Base-by-base conservation (phyloP, 257 asterid genomes). In the Mentha longifolia region DNA sequence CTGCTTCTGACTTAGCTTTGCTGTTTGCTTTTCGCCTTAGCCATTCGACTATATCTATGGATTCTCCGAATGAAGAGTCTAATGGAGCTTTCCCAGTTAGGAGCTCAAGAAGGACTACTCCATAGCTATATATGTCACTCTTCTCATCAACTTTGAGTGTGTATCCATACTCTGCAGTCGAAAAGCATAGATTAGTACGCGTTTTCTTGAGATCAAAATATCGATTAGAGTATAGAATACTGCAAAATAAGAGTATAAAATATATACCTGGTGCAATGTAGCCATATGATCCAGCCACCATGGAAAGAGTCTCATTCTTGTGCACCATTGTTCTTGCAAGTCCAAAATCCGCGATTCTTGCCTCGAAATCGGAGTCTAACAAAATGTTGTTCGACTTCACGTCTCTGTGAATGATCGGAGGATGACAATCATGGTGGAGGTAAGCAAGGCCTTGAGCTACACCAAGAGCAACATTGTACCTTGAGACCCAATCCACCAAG, bases 241-340 rank as follows among this genome's bases (percentile, higher is more conserved):
- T 28, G 31, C 31, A 28, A 28, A 28, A 28, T 28, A 28, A 28
- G 31, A 28, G 31, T 28, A 2, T 28, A 35, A 35, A 35, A 7
- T 35, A n/a, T n/a, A n/a, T n/a, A 91, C 97, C 97, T 77, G 97
- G 97, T 61, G 97, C 97, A 42, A 89, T 91, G 78, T 91, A 91
- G 9, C 97, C 97, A 69, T 89, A 89, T 0, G 97, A 89, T 68
- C 97, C 97, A 37, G 97, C 97, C 73, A 91, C 91, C 91, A 89
- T 83, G 12, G 95, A 87, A 22, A 87, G 85, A 2, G 91, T 87
- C 80, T 89, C 86, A 75, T 85, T 81, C 82, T 84, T 85, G 74
- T 77, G 82, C 63, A 64, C 71, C 89, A 89, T 83, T 51, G 91
- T 84, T 60, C 92, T 91, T 6, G 97, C 96, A 76, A 91, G 28